Conservation (phyloP, 2,329 filamentous ascomycete genomes). For the Hypoxylon sp. region DNA sequence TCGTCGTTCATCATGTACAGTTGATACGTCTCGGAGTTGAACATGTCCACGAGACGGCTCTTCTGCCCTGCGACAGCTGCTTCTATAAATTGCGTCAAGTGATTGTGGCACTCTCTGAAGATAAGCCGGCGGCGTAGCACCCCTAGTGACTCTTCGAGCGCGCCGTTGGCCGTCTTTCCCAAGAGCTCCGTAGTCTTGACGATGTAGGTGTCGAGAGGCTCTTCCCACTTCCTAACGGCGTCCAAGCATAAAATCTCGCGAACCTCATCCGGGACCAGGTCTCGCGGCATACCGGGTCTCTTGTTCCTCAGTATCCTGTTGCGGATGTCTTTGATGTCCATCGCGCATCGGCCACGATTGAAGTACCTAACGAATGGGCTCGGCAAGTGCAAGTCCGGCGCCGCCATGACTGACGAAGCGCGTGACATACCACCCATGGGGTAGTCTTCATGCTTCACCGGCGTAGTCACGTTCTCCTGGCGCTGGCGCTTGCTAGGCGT, state of each 20-base stretch:
- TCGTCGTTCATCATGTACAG: slow-evolving; percentile 71
- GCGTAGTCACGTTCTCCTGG: slow-evolving; percentile 41
- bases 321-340: slow-evolving; percentile 67
- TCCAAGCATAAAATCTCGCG: slow-evolving; percentile 70
- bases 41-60: slow-evolving; percentile 61
- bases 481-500: slow-evolving; percentile 50
- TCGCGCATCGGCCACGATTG: slow-evolving; percentile 58
- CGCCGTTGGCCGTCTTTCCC: slow-evolving; percentile 60
- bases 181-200: slow-evolving; percentile 65
- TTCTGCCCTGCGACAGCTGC: slow-evolving; percentile 57
- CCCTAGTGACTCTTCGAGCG: slow-evolving; percentile 64
- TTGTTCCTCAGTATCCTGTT: slow-evolving; percentile 68
- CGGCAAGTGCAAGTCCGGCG: slow-evolving; percentile 25
- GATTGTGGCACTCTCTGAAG: slow-evolving; percentile 62
- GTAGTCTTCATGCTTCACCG: slow-evolving; percentile 59
- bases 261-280: slow-evolving; percentile 71
- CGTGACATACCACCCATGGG: slow-evolving; percentile 49
- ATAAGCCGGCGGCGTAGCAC: slow-evolving; percentile 64
- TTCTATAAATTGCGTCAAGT: slow-evolving; percentile 63
- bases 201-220: slow-evolving; percentile 66
- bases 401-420: slow-evolving; percentile 47
- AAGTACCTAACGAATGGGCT: slow-evolving; percentile 59
- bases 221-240: slow-evolving; percentile 71
- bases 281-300: slow-evolving; percentile 68
- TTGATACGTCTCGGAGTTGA: slow-evolving; percentile 66